Percentiles rank a stretch among this genome's conserved stretches.
phyloP scores from a whole-genome alignment of 2,329 filamentous ascomycete species.

The Venturia nashicola region DNA sequence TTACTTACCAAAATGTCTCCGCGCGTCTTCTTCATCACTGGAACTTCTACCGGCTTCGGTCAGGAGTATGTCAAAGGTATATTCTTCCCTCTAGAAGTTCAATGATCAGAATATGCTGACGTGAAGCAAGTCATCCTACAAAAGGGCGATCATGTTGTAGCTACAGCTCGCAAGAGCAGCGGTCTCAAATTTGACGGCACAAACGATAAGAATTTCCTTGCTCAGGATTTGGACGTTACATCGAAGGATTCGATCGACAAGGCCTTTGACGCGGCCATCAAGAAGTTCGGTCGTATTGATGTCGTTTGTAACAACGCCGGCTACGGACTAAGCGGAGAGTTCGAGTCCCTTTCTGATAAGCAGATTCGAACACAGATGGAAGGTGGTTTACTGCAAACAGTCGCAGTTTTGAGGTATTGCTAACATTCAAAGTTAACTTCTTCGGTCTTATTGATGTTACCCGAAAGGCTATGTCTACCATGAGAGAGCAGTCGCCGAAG shows the following conservation, averaged over 20 bases:
- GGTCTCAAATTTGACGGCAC: slow-evolving; percentile 27
- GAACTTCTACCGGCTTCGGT: slow-evolving; percentile 35
- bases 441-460: slow-evolving; percentile 45
- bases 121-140: slow-evolving; percentile 19
- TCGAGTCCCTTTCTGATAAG: slow-evolving; percentile 39
- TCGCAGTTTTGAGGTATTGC: slow-evolving; percentile 46
- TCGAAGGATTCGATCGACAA: slow-evolving; percentile 30
- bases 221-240: slow-evolving; percentile 42
- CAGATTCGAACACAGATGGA: slow-evolving; percentile 41
- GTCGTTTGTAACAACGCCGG: slow-evolving; percentile 51
- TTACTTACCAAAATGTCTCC: slow-evolving; percentile 22
- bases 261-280: slow-evolving; percentile 31
- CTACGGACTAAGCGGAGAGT: slow-evolving; percentile 40
- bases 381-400: slow-evolving; percentile 28
- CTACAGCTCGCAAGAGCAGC: slow-evolving; percentile 34
- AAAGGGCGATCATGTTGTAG: slow-evolving; percentile 32
- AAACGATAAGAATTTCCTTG: slow-evolving; percentile 35
- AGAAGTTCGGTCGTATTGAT: slow-evolving; percentile 44
- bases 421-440: slow-evolving; percentile 39
- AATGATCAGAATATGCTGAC: background rate
- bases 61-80: slow-evolving; percentile 27
- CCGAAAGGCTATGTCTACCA: slow-evolving; percentile 29
- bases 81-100: background rate
- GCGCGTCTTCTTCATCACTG: slow-evolving; percentile 35
- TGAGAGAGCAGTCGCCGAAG: slow-evolving; percentile 32